phyloP scores from a whole-genome alignment of 2,329 filamentous ascomycete species.

The Rhinocladiella mackenziei region DNA sequence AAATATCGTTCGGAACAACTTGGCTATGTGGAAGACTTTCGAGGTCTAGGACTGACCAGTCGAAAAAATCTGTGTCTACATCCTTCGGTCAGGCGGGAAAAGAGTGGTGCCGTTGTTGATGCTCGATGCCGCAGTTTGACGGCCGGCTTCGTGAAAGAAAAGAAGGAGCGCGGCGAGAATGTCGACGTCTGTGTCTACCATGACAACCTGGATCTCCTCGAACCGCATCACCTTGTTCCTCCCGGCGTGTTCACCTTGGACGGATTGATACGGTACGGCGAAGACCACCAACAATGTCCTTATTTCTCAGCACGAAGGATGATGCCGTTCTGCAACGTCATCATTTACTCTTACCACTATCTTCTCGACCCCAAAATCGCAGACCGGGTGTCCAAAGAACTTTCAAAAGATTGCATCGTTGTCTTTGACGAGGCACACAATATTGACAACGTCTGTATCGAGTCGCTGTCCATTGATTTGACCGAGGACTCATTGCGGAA shows the following conservation, averaged over 20 bases:
- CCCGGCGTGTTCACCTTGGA: conserved; percentile 96
- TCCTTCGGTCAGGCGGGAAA: conserved; percentile 91
- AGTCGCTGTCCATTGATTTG: conserved; percentile 92
- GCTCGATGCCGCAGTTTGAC: conserved; percentile 93
- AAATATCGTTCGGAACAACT: conserved; percentile 86
- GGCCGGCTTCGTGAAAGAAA: conserved; percentile 94
- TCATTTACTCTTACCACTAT: conserved; percentile 99
- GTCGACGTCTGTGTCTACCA: conserved; percentile 95
- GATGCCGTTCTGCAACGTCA: conserved; percentile 99
- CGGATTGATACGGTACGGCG: conserved; percentile 80
- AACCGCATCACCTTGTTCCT: conserved; percentile 90
- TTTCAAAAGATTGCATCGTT: conserved; percentile 97
- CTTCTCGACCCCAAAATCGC: conserved; percentile 97
- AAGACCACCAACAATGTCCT: conserved; percentile 93
- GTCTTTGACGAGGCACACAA: conserved; percentile 99
- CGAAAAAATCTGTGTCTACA: conserved; percentile 96
- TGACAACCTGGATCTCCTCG: conserved; percentile 91
- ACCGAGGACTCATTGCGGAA: conserved; percentile 92
- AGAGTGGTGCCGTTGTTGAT: conserved; percentile 90
- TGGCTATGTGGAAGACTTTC: conserved; percentile 88
- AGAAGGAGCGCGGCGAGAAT: conserved; percentile 90
- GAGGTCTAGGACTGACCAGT: conserved; percentile 86
- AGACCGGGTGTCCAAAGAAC: conserved; percentile 86
- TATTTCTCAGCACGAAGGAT: conserved; percentile 95
- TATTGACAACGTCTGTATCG: conserved; percentile 99